These are phyloP conservation scores for Mrakia gelida DNA, from an alignment of 768 basidiomycete species.

Conservation along the genomic window DNA sequence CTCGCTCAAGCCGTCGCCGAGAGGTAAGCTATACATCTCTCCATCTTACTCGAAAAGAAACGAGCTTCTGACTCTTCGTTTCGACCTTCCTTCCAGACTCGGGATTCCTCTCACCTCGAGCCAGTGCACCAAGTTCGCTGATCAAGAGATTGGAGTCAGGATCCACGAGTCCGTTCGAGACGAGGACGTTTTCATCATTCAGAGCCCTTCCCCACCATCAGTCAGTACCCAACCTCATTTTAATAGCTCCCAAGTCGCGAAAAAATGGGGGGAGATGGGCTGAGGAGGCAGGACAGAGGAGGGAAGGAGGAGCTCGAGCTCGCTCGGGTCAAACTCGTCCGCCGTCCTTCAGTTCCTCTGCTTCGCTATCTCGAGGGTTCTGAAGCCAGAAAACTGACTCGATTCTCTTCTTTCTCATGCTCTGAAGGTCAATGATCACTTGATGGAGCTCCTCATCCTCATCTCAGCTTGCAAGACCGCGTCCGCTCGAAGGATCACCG, in stretches of 20 bases:
- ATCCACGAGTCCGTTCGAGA: slow-evolving; percentile 94
- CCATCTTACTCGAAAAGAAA: background rate
- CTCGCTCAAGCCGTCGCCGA: slow-evolving; percentile 92
- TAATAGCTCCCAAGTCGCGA: background rate
- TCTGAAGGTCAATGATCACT: slow-evolving; percentile 38
- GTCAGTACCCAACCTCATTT: slow-evolving; percentile 60
- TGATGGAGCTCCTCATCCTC: slow-evolving; percentile 99
- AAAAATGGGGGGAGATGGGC: background rate
- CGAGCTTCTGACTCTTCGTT: background rate
- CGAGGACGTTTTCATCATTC: slow-evolving; percentile 98
- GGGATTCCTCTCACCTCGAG: slow-evolving; percentile 31
- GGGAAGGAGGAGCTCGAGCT: background rate
- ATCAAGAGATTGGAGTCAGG: slow-evolving; percentile 73
- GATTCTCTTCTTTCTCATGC: background rate
- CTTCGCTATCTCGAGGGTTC: too few relatives aligned
- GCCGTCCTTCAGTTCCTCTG: background rate
- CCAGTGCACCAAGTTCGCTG: slow-evolving; percentile 34
- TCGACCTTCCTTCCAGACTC: slow-evolving; percentile 19
- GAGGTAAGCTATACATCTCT: slow-evolving; percentile 65
- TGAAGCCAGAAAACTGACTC: background rate
- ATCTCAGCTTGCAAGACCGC: slow-evolving; percentile 92
- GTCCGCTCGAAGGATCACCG: slow-evolving; percentile 95
- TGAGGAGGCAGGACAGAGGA: background rate
- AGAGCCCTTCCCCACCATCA: slow-evolving; percentile 64
- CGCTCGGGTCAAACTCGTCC: slow-evolving; percentile 11